These are phyloP conservation scores for Dactylonectria macrodidyma DNA, from an alignment of 2,329 filamentous ascomycete species.

Conservation along the genomic window DNA sequence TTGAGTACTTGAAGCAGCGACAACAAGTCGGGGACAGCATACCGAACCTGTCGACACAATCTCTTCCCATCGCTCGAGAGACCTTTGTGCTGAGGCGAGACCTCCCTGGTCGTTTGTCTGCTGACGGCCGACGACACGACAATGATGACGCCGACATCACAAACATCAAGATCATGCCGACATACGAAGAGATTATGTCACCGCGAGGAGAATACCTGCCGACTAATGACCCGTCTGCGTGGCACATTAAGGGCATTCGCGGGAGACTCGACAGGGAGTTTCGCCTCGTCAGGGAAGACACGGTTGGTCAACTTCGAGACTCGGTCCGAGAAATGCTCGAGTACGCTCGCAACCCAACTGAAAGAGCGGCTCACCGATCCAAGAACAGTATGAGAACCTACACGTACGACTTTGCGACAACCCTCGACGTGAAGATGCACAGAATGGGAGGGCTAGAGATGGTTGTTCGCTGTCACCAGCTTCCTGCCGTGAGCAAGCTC, in stretches of 20 bases:
- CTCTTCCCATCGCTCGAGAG: not conserved
- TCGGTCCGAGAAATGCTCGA: conserved; percentile 52
- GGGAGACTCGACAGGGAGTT: conserved; percentile 70
- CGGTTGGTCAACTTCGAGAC: conserved; percentile 67
- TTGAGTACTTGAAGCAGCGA: not conserved
- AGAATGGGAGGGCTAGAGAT: conserved; percentile 59
- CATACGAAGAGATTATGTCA: conserved; percentile 17
- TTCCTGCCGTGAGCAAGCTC: conserved; percentile 46
- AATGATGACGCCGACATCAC: conserved; percentile 14
- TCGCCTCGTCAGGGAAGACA: conserved; percentile 69
- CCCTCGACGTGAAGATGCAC: conserved; percentile 52
- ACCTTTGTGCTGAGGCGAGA: conserved; percentile 4
- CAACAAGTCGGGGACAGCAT: not conserved
- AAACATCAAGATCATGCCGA: conserved; percentile 22
- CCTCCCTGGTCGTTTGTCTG: not conserved
- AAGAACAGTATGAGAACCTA: conserved; percentile 49
- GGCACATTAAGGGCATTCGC: conserved; percentile 56
- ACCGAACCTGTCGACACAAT: not conserved
- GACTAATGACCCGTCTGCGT: conserved; percentile 29
- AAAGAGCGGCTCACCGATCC: conserved; percentile 11
- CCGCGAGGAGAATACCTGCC: conserved; percentile 16
- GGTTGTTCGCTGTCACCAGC: conserved; percentile 62
- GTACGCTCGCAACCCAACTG: conserved; percentile 40
- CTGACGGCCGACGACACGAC: conserved; percentile 12
- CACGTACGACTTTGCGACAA: conserved; percentile 47